Conservation (phyloP, 768 basidiomycete species). For the Leccinum fibrillosum region DNA sequence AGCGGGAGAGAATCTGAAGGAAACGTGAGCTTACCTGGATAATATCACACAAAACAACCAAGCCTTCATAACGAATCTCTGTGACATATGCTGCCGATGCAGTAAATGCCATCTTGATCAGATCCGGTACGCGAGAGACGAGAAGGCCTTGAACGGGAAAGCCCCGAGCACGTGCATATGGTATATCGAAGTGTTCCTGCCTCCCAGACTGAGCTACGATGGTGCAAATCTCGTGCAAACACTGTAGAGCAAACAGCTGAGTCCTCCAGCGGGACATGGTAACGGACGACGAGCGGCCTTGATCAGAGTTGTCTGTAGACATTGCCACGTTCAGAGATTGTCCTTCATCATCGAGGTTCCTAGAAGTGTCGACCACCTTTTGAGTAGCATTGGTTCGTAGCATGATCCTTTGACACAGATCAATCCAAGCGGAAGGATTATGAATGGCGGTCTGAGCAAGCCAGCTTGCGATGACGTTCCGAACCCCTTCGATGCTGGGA, state of each 20-base stretch:
- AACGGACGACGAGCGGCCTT: slow-evolving; percentile 35
- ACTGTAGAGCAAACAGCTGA: slow-evolving; percentile 90
- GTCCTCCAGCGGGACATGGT: slow-evolving; percentile 91
- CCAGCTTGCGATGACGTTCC: slow-evolving; percentile 93
- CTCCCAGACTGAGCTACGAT: slow-evolving; percentile 71
- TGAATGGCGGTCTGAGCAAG: slow-evolving; percentile 89
- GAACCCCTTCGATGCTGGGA: slow-evolving; percentile 88
- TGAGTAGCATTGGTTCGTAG: slow-evolving; percentile 85
- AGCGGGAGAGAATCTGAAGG: not conserved
- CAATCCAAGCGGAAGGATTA: slow-evolving; percentile 97
- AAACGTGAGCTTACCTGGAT: slow-evolving; percentile 61
- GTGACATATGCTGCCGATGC: slow-evolving; percentile 96
- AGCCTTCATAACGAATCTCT: slow-evolving; percentile 88
- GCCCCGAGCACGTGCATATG: slow-evolving; percentile 61
- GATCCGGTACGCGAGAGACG: slow-evolving; percentile 82
- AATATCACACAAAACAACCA: slow-evolving; percentile 86
- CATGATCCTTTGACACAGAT: slow-evolving; percentile 97
- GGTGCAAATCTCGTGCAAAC: slow-evolving; percentile 84
- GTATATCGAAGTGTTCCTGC: slow-evolving; percentile 80
- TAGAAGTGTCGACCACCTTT: slow-evolving; percentile 61
- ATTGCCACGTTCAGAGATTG: slow-evolving; percentile 77
- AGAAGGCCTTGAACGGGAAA: slow-evolving; percentile 61
- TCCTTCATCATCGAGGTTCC: slow-evolving; percentile 83
- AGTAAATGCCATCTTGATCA: slow-evolving; percentile 98
- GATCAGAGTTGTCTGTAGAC: slow-evolving; percentile 26